A percentile compares a stretch with the other conserved stretches of the same genome.
These are phyloP conservation scores for Breviolum minutum DNA, from an alignment of 73 alveolate species.

Conservation along the genomic window DNA sequence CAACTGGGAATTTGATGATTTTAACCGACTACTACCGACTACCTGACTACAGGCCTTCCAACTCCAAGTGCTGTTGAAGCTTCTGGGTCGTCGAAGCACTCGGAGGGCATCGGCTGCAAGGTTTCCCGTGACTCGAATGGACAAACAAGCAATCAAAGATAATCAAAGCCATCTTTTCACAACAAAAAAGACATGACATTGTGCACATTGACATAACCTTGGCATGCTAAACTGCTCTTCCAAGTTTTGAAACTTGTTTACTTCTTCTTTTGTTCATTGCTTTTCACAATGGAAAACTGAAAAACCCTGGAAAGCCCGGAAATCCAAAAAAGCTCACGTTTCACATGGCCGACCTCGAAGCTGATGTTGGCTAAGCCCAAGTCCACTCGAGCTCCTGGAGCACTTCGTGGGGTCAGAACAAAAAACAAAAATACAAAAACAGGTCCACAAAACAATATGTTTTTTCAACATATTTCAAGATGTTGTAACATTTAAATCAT, in stretches of 20 bases:
- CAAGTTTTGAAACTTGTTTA: neutral
- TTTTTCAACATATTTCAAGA: no score
- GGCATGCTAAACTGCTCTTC: neutral
- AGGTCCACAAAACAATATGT: no score
- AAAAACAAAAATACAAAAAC: no score
- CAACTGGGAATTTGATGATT: no score
- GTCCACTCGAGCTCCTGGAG: conserved; percentile 71
- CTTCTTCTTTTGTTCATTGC: neutral
- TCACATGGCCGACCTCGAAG: conserved; percentile 16
- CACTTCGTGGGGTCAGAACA: no score
- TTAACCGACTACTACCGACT: no score
- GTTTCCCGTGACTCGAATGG: conserved; percentile 21
- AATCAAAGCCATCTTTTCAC: no score
- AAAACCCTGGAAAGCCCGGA: no score
- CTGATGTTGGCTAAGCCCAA: conserved; percentile 56
- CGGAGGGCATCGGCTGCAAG: conserved; percentile 73
- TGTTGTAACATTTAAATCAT: no score
- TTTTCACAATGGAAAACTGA: neutral
- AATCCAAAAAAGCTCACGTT: neutral
- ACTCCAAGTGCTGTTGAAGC: neutral
- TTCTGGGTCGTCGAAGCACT: conserved; percentile 56
- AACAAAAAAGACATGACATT: neutral
- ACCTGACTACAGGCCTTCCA: no score
- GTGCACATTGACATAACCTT: neutral
- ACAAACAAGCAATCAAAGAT: neutral